A percentile compares a stretch with the other conserved stretches of the same genome.
Evolutionary conservation across 148 eudicot species (phyloP).

Genomic region (Fagopyrum homotropicum): DNA sequence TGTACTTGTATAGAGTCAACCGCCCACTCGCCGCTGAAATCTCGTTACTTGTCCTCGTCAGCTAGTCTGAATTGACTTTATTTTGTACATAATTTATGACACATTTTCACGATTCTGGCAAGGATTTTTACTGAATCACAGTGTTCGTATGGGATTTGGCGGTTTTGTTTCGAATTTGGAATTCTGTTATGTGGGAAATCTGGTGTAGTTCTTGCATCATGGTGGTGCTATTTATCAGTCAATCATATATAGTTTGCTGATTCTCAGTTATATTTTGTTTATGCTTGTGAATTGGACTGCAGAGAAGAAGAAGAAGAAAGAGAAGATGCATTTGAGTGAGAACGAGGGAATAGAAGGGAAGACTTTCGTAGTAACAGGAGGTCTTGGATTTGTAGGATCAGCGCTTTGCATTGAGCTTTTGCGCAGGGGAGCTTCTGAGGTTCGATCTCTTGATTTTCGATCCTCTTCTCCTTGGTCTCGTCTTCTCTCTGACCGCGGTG

Average conservation of each 20-base stretch:
- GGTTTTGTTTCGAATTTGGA: background rate
- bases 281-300: background rate
- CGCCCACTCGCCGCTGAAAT: background rate
- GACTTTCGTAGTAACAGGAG: slow-evolving; percentile 73
- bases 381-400: slow-evolving; percentile 74
- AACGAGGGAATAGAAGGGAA: slow-evolving; percentile 81
- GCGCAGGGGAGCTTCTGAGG: slow-evolving; percentile 64
- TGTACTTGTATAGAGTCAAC: background rate
- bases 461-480: slow-evolving; percentile 48
- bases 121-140: background rate
- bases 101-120: background rate
- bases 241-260: background rate
- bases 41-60: background rate
- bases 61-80: background rate
- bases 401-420: slow-evolving; percentile 69
- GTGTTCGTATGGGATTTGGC: background rate
- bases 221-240: background rate
- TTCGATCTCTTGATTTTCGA: slow-evolving; percentile 55
- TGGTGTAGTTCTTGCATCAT: background rate
- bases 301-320: slow-evolving; percentile 17
- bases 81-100: background rate
- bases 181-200: background rate
- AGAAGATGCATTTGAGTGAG: slow-evolving; percentile 78
- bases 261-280: background rate
- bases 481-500: slow-evolving; percentile 35